Conservation (phyloP, 169 alveolate genomes). For the Pseudocohnilembus persalinus region DNA sequence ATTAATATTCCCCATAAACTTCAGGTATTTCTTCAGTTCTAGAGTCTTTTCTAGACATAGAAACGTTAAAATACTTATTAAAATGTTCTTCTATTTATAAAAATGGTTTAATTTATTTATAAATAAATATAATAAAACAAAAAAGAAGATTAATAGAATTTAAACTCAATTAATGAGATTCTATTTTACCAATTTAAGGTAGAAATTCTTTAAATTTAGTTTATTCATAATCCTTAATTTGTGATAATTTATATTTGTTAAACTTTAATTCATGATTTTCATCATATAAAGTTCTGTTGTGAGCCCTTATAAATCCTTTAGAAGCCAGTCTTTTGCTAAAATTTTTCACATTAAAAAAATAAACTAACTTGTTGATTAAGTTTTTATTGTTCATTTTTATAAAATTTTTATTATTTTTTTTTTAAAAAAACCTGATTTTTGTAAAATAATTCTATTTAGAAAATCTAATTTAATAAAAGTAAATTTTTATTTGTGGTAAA, state of each 20-base stretch:
- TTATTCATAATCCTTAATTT: neutral
- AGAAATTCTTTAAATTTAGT: neutral
- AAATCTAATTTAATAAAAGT: too few relatives aligned
- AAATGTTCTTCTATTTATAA: neutral
- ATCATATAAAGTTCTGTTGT: neutral
- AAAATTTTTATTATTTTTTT: too few relatives aligned
- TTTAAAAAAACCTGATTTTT: too few relatives aligned
- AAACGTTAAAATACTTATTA: too few relatives aligned
- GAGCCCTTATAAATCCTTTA: neutral
- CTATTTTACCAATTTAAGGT: neutral
- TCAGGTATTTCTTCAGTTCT: slow-evolving; percentile 35
- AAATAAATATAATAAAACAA: too few relatives aligned
- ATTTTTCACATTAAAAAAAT: neutral
- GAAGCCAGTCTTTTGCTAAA: neutral
- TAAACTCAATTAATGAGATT: too few relatives aligned
- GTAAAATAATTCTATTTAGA: too few relatives aligned
- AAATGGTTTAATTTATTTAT: too few relatives aligned
- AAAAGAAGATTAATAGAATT: too few relatives aligned
- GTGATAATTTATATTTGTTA: too few relatives aligned
- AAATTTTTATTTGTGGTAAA: too few relatives aligned
- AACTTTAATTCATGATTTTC: neutral
- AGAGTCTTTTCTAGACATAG: slow-evolving; percentile 26
- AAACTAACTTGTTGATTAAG: neutral
- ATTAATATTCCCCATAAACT: slow-evolving; percentile 31
- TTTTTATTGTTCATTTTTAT: too few relatives aligned